Percentiles rank a stretch among this genome's conserved stretches.
These are phyloP conservation scores for Punica granatum DNA, from an alignment of 345 rosid genomes.

Conservation along the genomic window DNA sequence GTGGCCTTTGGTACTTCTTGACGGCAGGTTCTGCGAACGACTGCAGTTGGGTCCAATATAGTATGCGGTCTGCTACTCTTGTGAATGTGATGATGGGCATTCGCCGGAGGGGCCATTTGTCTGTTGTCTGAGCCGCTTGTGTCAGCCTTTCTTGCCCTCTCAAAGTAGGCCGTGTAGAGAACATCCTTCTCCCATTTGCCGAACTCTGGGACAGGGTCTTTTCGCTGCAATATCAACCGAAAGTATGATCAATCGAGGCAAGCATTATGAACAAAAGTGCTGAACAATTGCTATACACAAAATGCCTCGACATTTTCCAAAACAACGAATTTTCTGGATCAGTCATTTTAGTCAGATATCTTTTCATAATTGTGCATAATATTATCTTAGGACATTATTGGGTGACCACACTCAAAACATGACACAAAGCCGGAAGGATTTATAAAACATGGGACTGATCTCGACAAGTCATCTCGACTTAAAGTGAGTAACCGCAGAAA, in stretches of 20 bases:
- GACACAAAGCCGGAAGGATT: too few species aligned
- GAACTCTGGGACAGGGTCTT: slow-evolving; percentile 19
- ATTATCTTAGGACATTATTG: too few species aligned
- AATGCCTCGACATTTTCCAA: too few species aligned
- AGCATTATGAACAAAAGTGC: background rate
- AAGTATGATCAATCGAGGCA: background rate
- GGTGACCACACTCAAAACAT: too few species aligned
- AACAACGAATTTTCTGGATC: too few species aligned
- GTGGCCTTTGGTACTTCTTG: background rate
- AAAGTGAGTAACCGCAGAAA: too few species aligned
- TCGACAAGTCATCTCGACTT: too few species aligned
- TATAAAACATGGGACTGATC: too few species aligned
- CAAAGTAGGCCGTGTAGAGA: slow-evolving; percentile 26
- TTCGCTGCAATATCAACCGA: slow-evolving; percentile 13
- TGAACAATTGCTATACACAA: background rate
- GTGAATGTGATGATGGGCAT: background rate
- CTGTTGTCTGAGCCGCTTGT: background rate
- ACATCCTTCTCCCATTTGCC: slow-evolving; percentile 29
- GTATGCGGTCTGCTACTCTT: background rate
- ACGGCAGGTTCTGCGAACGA: background rate
- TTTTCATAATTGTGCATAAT: too few species aligned
- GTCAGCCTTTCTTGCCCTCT: slow-evolving; percentile 16
- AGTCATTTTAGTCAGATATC: too few species aligned
- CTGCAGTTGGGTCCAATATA: background rate
- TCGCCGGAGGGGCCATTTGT: background rate